Evolutionary conservation across 768 basidiomycete species (phyloP), one percentile per base, ranked within the genome.

Genomic region (Exidia glandulosa): DNA sequence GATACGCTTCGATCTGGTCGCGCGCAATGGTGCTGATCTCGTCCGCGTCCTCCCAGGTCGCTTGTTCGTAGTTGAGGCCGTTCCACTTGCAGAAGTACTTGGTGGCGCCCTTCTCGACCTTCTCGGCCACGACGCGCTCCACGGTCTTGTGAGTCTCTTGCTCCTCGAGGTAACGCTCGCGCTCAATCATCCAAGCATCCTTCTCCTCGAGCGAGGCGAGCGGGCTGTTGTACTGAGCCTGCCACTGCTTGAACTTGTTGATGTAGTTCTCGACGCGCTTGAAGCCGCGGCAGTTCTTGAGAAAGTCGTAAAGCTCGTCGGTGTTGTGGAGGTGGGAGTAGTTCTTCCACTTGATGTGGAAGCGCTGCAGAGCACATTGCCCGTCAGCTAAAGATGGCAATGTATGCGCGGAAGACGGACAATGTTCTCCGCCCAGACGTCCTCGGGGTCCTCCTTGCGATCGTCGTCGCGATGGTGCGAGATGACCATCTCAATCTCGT

Each of bases 211-310:
- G 81, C 2, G 86, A 83, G 27, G 92, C 76, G 19, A 82, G 81
- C 1, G 87, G 83, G 2, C 82, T 77, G 41, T 77, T 74, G 30
- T 88, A 77, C 52, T 83, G 82, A 29, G 80, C 76, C 63, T 88
- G 83, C 76, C 89, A 92, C 0, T 70, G 66, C 68, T 87, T 90
- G 75, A 88, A 90, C 32, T 83, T 81, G 69, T 94, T 94, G 81
- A 99, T 96, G 74, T 98, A 99, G 74, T 99, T 98, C 75, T 98
- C 96, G 63, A 99, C 91, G 56, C 94, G 90, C 73, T 98, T 98
- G 65, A 96, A 79, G 29, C 96, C 96, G 70, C 86, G 90, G 81
- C 88, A 98, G 29, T 88, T 84, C 72, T 95, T 97, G 61, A 98
- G 77, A 72, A 95, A 97, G 69, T 93, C 87, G 77, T 97, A 96